Evolutionary conservation across 129 eudicot species (phyloP).

Genomic region (Lactuca saligna): DNA sequence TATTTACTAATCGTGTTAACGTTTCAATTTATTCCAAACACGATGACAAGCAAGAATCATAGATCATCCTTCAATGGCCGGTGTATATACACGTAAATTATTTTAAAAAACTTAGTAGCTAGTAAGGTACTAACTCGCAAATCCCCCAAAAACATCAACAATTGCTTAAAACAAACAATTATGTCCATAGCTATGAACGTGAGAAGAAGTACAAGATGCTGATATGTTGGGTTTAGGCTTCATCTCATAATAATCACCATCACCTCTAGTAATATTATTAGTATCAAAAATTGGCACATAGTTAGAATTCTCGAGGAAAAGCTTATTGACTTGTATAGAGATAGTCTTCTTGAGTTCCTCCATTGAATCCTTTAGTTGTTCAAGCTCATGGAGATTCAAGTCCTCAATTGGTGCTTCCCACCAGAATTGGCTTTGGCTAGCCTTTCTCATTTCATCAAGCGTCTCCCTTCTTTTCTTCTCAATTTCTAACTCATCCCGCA

Average conservation of each 20-base stretch:
- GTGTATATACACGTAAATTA: conserved; percentile 16
- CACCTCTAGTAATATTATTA: conserved; percentile 22
- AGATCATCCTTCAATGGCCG: not conserved
- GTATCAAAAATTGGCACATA: conserved; percentile 23
- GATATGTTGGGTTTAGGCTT: not conserved
- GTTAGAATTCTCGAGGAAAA: conserved; percentile 31
- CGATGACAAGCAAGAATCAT: not conserved
- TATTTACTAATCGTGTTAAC: no score
- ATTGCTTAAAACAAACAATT: conserved; percentile 5
- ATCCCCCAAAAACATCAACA: conserved; percentile 1
- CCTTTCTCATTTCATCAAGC: conserved; percentile 47
- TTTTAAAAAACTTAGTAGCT: conserved; percentile 5
- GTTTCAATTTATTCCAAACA: conserved; percentile 1
- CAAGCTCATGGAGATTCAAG: conserved; percentile 44
- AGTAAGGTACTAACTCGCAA: conserved; percentile 27
- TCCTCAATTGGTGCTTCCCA: conserved; percentile 58
- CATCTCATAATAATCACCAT: conserved; percentile 19
- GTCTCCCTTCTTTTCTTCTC: conserved; percentile 53
- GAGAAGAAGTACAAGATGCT: conserved; percentile 16
- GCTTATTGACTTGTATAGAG: conserved; percentile 31
- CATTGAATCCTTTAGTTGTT: conserved; percentile 51
- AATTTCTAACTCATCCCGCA: conserved; percentile 45
- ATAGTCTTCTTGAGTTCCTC: conserved; percentile 52
- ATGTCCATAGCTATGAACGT: conserved; percentile 30
- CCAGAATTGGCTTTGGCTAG: conserved; percentile 46